Evolutionary conservation across 352 stramenopile genomes (phyloP), one percentile per base, ranked within the genome.

Genomic region (Phytophthora brassicae): DNA sequence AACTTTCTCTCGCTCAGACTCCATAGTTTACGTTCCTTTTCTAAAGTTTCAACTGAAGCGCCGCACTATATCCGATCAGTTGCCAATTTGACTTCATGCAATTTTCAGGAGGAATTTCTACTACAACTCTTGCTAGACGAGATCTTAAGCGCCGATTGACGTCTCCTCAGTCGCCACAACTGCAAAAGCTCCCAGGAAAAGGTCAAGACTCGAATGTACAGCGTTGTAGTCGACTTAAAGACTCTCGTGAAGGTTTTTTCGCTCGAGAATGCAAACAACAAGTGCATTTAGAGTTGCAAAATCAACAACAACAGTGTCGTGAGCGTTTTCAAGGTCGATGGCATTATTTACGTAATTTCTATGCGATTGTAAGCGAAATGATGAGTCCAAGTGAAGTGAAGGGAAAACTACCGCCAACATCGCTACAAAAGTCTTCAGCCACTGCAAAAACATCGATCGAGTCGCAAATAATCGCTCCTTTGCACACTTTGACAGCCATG

Each of bases 301-400:
- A 77, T 36, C 66, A 72, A 4, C 60, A 79, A 3, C 62, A 75
- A 22, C 72, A 83, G 19, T 67, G 61, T 17, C 26, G 22, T 9
- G 58, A 81, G 20, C 62, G 66, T 0, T 86, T 72, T 67, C 76
- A 76, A 43, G 61, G 47, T 29, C 62, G 76, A 33, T 88, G 81
- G 81, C 50, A 68, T 4, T 57, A 70, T 3, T 31, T 88, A n/a
- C 78, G 81, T 0, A 44, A 45, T 12, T 65, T 90, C 19, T 90
- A 87, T 59, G 81, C 70, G 4, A 23, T 61, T 17, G 54, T 79
- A 6, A 73, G 66, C 24, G 68, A 84, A 43, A 60, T 45, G 56
- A 65, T 56, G 53, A 45, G 31, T 35, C 62, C 45, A 42, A 56
- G 11, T n/a, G 29, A 56, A 11, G 16, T 33, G 19, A 43, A 42